These are phyloP conservation scores for Talaromyces sp. DNA, from an alignment of 2,329 filamentous ascomycete species.

Conservation along the genomic window DNA sequence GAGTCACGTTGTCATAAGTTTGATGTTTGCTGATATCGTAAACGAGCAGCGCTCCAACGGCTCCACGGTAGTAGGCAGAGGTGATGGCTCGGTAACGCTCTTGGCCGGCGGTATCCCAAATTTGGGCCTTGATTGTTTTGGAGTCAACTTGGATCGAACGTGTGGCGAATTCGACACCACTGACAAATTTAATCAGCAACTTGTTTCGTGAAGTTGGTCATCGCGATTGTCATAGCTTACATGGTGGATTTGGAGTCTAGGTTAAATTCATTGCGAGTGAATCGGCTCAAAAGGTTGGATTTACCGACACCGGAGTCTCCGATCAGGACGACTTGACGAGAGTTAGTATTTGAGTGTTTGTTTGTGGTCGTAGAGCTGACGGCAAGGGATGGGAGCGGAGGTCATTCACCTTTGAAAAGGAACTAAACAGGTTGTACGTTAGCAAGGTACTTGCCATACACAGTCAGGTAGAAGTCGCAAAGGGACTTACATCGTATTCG, in stretches of 20 bases:
- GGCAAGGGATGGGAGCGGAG: constrained; percentile 25
- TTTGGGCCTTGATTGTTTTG: constrained; percentile 99
- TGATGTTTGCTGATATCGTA: constrained; percentile 99
- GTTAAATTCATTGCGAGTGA: constrained; percentile 99
- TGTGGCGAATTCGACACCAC: constrained; percentile 95
- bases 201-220: neutral
- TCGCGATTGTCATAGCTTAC: constrained; percentile 3
- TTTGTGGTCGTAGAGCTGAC: constrained; percentile 20
- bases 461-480: neutral
- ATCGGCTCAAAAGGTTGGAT: constrained; percentile 98
- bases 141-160: constrained; percentile 97
- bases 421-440: constrained; percentile 62
- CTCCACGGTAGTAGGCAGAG: constrained; percentile 97
- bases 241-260: constrained; percentile 99
- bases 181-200: constrained; percentile 1
- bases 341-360: constrained; percentile 21
- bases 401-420: constrained; percentile 79
- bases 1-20: constrained; percentile 97
- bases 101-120: constrained; percentile 99
- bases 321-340: constrained; percentile 79
- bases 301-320: constrained; percentile 99
- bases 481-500: constrained; percentile 90
- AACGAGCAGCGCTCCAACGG: constrained; percentile 92
- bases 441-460: neutral
- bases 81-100: constrained; percentile 99